Evolutionary conservation across 805 yeast species (phyloP), one percentile per base, ranked within the genome.

Genomic region (Pichia occidentalis): DNA sequence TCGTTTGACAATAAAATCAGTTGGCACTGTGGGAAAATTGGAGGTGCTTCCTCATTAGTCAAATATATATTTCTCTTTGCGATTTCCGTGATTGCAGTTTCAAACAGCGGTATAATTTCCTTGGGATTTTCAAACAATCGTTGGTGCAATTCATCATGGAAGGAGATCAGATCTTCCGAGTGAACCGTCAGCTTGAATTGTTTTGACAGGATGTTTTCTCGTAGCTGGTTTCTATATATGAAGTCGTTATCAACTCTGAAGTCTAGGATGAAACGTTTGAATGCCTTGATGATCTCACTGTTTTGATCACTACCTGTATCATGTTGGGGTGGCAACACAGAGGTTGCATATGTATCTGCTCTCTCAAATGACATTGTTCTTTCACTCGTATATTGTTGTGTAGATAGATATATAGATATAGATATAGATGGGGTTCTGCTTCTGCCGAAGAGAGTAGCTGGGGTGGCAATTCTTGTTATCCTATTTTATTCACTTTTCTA

Each of bases 131-230:
- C 95, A 41, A 78, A 62, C 45, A 92, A 67, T 47, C 77, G 76
- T 59, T 87, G 90, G 56, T 86, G 88, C 37, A 92, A 68, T 49
- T 85, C 95, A 54, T 86, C 97, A 53, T 86, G 85, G 64, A 77
- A 92, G 7, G 86, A 80, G 39, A 90, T 82, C 41, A 92, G 64
- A 55, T 92, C 95, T 38, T 82, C 95, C 33, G 85, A 70, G 47
- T 84, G 77, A 9, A 92, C 94, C 3, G 75, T 73, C 36, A 92
- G 61, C 28, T 70, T 73, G 61, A 77, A 88, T 51, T 80, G 76
- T 39, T 80, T 80, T 46, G 85, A 80, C 35, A 90, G 67, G 32
- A 94, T 65, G 59, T 88, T 86, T 52, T 86, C 95, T 49, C 96
- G 70, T 39, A 92, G 68, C 57, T 88, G 95, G 52, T 88, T 96